Base-by-base conservation (phyloP, 139 green algal species). In the Chlorella sp. region DNA sequence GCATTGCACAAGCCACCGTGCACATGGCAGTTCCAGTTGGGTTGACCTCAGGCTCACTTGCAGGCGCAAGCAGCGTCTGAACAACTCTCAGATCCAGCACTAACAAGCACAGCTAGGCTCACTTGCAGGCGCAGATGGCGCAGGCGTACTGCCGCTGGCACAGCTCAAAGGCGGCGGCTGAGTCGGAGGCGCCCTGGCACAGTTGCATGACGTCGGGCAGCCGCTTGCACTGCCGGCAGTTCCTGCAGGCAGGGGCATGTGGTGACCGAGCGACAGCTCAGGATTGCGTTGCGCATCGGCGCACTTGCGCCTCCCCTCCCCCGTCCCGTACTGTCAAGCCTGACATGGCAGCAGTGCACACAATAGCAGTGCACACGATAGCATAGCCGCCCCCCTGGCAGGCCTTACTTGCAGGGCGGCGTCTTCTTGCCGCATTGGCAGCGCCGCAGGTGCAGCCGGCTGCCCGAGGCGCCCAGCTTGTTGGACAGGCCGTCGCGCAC, bases 381-480 rank as follows among this genome's bases (percentile, higher is more conserved):
- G n/a, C 17, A n/a, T n/a, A n/a, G 17, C 34, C 67, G 4, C 67
- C 30, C 67, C 34, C 32, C 17, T 23, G 18, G 38, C 44, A 11
- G 44, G 73, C 44, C 67, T 15, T 34, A 71, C 78, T 70, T 74
- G 83, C 88, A 92, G 21, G 88, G 88, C 25, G 88, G 88, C 30
- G 88, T 90, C 83, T 91, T 91, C 32, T 89, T 85, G 47, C 87
- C 62, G 84, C 89, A 92, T 75, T 92, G 87, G 76, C 89, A 92
- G 76, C 91, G 91, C 12, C 89, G 85, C 80, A 92, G 74, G 60
- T 92, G 89, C 79, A 91, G 80, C 30, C 88, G 86, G 60, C 73
- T 72, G 68, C 89, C 89, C 1, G 70, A 30, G 2, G 56, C 51
- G 71, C 89, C 84, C 36, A 83, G 44, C 75, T 84, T 75, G 32